Base-by-base conservation (phyloP, 148 eudicot species). In the Camellia sinensis region DNA sequence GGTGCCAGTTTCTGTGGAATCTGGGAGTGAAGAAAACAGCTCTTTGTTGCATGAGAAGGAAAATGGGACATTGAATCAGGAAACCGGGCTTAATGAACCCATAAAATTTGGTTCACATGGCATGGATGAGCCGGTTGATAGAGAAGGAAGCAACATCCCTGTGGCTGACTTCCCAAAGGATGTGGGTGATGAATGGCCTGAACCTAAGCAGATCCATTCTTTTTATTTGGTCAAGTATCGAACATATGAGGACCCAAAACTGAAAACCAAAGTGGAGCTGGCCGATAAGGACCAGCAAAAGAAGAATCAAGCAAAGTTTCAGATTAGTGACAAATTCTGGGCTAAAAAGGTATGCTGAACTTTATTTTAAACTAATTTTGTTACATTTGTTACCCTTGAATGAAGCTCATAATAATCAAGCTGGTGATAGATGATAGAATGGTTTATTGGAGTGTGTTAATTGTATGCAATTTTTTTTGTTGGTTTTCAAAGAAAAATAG, bases 131-230 rank as follows among this genome's bases (percentile, higher is more conserved):
- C 82, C 90, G 17, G 67, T 80, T 15, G 80, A 83, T n/a, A 87
- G 74, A 63, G 92, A 91, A 86, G 71, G 7, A 9, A 85, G 67
- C 52, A 84, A 83, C 59, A 84, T 75, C 29, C 67, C 92, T 3
- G 87, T 71, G 50, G 73, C 85, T 59, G 79, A 85, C 75, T 56
- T 93, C 67, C 92, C 94, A 0, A 93, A 89, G 89, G 87, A 92
- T 83, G 98, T 88, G 40, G 91, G 81, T 85, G 95, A 92, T 67
- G 97, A 96, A 59, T 93, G 99, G 99, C 95, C 98, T 17, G 92
- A 71, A 66, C 87, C 86, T 17, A 74, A 75, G 46, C 82, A 90
- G 89, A 61, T 85, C 37, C 89, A 96, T 85, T 80, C 87, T 0
- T 92, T 93, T 81, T 92, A 88, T 79, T 75, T 90, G 66, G 87